Evolutionary conservation across 2,329 filamentous ascomycete species (phyloP).

Genomic region (Malbranchea cinnamomea): DNA sequence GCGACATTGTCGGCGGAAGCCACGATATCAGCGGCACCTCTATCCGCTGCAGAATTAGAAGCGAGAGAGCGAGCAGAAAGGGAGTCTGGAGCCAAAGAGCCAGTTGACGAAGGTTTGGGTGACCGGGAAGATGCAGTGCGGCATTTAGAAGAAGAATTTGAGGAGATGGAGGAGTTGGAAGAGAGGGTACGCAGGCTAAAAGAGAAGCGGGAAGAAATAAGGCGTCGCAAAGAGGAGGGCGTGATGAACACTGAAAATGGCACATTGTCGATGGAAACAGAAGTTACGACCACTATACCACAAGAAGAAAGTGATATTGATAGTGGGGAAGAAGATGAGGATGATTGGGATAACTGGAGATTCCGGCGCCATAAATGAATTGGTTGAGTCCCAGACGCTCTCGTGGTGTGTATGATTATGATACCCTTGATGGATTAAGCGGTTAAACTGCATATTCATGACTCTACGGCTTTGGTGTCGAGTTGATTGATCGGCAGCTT

Average conservation of each 20-base stretch:
- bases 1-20: slow-evolving; percentile 28
- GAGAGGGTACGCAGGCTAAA: slow-evolving; percentile 53
- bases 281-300: slow-evolving; percentile 44
- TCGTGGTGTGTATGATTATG: too few species aligned
- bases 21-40: slow-evolving; percentile 53
- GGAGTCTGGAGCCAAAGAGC: slow-evolving; percentile 24
- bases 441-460: too few species aligned
- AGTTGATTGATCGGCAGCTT: too few species aligned
- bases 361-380: too few species aligned
- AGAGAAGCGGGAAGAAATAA: slow-evolving; percentile 54
- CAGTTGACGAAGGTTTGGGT: slow-evolving; percentile 44
- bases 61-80: slow-evolving; percentile 36
- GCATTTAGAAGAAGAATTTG: slow-evolving; percentile 61
- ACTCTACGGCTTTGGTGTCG: too few species aligned
- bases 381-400: too few species aligned
- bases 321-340: slow-evolving; percentile 35
- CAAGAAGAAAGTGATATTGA: slow-evolving; percentile 17
- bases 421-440: too few species aligned
- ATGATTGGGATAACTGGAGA: slow-evolving; percentile 32
- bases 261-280: slow-evolving; percentile 16
- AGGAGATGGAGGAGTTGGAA: slow-evolving; percentile 69
- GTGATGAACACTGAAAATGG: slow-evolving; percentile 18
- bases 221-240: slow-evolving; percentile 25
- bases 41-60: slow-evolving; percentile 49
- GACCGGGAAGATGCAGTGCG: slow-evolving; percentile 63